Base-by-base conservation (phyloP, 2,329 filamentous ascomycete genomes). In the Paraphaeosphaeria minitans region DNA sequence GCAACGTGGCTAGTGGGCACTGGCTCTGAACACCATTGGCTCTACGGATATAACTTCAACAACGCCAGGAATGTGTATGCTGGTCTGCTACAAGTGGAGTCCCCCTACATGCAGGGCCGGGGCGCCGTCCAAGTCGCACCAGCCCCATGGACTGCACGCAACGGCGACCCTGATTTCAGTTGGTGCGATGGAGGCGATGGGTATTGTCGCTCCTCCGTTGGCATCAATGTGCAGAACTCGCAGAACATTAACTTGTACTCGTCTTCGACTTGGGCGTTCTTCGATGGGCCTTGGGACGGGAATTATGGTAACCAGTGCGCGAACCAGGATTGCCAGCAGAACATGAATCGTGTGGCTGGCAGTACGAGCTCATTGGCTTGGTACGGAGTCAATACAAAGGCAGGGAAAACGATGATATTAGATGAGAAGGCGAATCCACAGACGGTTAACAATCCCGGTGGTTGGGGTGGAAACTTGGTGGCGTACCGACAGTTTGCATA, bases 21-120 rank as follows among this genome's bases (percentile, higher is more conserved):
- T 1, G 77, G 80, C 1, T 83, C 82, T 5, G 85, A 87, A 72
- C 85, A 87, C 71, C 79, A 77, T 67, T 78, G 81, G 64, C 72
- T 86, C 8, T 87, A 87, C 78, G 94, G 97, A 82, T 96, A 95
- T 81, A 89, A 96, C 77, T 79, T 97, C 68, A 80, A 83, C 72
- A 87, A 87, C 60, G 90, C 92, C 6, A 82, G 86, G 69, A 89
- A 93, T 72, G 83, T 96, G 61, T 96, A 89, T 79, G 88, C 94
- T 82, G 87, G 85, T 5, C 78, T 90, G 46, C 91, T 96, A 68
- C 93, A 97, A 80, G 90, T 90, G 5, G 93, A 97, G 79, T 95
- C 92, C 5, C 89, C 92, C n/a, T 85, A 86, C 81, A 45, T 45
- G 39, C 51, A 53, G 29, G 51, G 91, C 87, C 83, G 90, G 94